Base-by-base conservation (phyloP, 2,329 filamentous ascomycete species). In the Penicillium thymicola region DNA sequence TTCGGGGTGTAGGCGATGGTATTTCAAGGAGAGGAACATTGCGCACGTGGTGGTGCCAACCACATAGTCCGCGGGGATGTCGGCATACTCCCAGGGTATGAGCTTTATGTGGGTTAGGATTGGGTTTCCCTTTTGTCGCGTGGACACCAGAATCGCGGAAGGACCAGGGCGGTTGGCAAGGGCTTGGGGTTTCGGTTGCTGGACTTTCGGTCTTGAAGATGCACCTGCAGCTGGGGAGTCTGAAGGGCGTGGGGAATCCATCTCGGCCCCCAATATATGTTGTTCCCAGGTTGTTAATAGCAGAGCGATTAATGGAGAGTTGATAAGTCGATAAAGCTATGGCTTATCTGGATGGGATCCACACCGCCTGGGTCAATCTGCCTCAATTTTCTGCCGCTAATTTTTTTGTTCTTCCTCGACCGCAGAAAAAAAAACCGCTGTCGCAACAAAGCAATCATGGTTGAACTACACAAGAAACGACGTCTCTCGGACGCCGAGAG, bases 1-100 rank as follows among this genome's bases (percentile, higher is more conserved):
- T 75, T 99, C 94, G 0, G 94, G 94, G 70, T 99, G 94, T 51
- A 99, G 82, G 28, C 93, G 90, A 75, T 99, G 94, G 75, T 99
- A 99, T 75, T 97, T 99, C 53, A 99, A 83, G 46, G 90, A 95
- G 41, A 99, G 79, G 71, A 97, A 99, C 5, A 99, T 81, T 0
- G 90, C 92, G 68, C 93, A 96, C 7, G 92, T 96, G 0, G 92
- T 96, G 41, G 84, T 72, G 0, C 94, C 93, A 46, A 97, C 80
- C 9, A 93, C 88, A 72, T 95, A 99, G 76, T 99, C 94, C 32
- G 93, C 90, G 1, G 89, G 88, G n/a, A 96, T 96, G 69, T 97
- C 93, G 59, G 90, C 92, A 74, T 96, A 97, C 75, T 99, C 94
- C 94, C 94, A 99, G 0, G 92, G 85, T 57, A 95, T 81, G 1